Base-by-base conservation (phyloP, 768 basidiomycete genomes). In the Leccinum subtestaceum region DNA sequence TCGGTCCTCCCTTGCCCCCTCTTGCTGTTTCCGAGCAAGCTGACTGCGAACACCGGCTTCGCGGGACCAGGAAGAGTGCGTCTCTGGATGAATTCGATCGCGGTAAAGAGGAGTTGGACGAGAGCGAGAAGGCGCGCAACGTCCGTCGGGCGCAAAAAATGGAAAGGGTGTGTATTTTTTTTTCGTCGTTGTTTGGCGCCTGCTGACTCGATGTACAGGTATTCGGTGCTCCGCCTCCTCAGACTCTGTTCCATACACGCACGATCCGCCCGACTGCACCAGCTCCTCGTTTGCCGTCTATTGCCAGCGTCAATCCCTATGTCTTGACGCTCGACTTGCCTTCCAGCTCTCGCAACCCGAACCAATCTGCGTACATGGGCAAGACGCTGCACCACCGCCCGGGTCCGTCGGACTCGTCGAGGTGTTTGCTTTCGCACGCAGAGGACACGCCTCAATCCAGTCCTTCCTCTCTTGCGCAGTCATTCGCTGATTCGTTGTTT, bases 71-170 rank as follows among this genome's bases (percentile, higher is more conserved):
- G 53, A 43, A 43, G 40, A 79, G 78, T 1, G 76, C 79, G 31
- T 68, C 75, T n/a, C 74, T 74, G 11, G 82, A 83, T 52, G 79
- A 82, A 34, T 69, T 82, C 40, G 88, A 90, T 60, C 78, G 88
- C 32, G 71, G 85, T 46, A 88, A 83, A 71, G 87, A 85, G 68
- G 87, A 89, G 59, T 78, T 93, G 51, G 80, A 85, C 65, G 84
- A 84, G 29, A 79, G 75, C 62, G 90, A 93, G 69, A 91, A 91
- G 75, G 87, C 88, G 13, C 81, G 88, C 67, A 89, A 89, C 66
- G 90, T 94, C 49, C 80, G 85, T 52, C 76, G 92, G 53, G 91
- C 90, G 40, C 80, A 86, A 68, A 94, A 93, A 74, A 93, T 94
- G 90, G 90, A 93, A 74, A 88, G 89, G 84, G 91, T 89, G 56